Evolutionary conservation across 495 filamentous ascomycete species (phyloP).

Genomic region (Amniculicola lignicola): DNA sequence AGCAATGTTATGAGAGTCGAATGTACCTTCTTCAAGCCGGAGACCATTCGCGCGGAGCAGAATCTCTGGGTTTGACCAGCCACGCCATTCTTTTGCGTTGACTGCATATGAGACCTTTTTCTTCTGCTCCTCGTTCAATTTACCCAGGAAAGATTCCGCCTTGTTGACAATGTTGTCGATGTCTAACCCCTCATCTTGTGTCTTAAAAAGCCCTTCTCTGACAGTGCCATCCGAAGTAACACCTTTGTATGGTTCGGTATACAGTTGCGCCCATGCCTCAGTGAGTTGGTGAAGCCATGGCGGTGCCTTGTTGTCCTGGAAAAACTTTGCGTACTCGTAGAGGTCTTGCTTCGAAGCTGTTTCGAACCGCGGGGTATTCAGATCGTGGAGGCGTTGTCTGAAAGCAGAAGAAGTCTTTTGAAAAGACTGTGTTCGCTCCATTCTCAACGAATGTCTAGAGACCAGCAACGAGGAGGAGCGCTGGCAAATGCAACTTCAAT

Average conservation of each 20-base stretch:
- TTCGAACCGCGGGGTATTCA: slow-evolving; percentile 59
- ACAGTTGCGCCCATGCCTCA: slow-evolving; percentile 62
- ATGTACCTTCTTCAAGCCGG: slow-evolving; percentile 56
- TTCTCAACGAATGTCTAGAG: too few species aligned
- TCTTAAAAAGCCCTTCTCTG: slow-evolving; percentile 56
- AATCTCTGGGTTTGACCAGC: slow-evolving; percentile 70
- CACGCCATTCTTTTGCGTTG: slow-evolving; percentile 67
- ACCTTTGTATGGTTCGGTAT: slow-evolving; percentile 67
- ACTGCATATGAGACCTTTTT: slow-evolving; percentile 55
- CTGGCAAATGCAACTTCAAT: too few species aligned
- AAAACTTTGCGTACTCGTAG: slow-evolving; percentile 60
- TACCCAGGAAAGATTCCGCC: slow-evolving; percentile 45
- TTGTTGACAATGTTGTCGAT: slow-evolving; percentile 54
- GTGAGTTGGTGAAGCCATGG: slow-evolving; percentile 68
- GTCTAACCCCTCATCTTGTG: slow-evolving; percentile 61
- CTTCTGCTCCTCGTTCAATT: slow-evolving; percentile 50
- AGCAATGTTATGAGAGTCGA: not conserved
- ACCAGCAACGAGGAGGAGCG: too few species aligned
- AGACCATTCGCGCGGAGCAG: slow-evolving; percentile 60
- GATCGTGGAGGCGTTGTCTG: slow-evolving; percentile 60
- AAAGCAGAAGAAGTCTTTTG: slow-evolving; percentile 38
- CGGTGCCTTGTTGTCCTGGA: slow-evolving; percentile 57
- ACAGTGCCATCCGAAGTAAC: slow-evolving; percentile 62
- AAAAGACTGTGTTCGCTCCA: slow-evolving; percentile 11
- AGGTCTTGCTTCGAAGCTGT: slow-evolving; percentile 60